phyloP scores from a whole-genome alignment of 352 stramenopile genomes.

The Globisporangium middletonii region DNA sequence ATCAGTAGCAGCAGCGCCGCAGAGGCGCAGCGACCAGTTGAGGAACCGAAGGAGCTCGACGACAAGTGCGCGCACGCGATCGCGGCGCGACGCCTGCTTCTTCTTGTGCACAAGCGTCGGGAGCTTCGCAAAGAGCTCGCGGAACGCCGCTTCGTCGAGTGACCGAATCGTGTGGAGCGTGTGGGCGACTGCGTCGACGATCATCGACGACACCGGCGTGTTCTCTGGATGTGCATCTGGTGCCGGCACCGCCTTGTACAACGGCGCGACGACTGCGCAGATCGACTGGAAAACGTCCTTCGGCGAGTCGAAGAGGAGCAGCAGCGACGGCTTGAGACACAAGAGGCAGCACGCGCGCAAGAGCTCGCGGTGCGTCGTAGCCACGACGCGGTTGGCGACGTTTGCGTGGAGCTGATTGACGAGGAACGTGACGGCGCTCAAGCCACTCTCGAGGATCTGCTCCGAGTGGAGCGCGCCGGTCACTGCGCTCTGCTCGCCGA shows the following conservation, averaged over 20 bases:
- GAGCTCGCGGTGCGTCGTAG: conserved; percentile 16
- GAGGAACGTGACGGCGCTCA: conserved; percentile 32
- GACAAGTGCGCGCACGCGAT: conserved; percentile 34
- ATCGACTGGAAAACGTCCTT: conserved; percentile 37
- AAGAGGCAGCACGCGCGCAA: conserved; percentile 28
- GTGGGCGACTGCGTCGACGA: conserved; percentile 25
- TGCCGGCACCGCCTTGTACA: neutral
- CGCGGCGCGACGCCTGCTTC: conserved; percentile 30
- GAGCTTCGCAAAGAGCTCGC: conserved; percentile 24
- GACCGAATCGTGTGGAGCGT: conserved; percentile 32
- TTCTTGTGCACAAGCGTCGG: conserved; percentile 33
- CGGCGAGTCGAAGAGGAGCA: conserved; percentile 55
- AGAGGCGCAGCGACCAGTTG: conserved; percentile 17
- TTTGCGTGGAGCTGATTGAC: conserved; percentile 22
- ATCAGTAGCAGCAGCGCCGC: neutral
- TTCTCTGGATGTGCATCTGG: neutral
- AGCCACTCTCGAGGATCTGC: conserved; percentile 25
- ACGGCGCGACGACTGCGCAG: conserved; percentile 3
- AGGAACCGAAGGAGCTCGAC: conserved; percentile 37
- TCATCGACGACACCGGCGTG: conserved; percentile 10
- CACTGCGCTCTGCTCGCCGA: conserved; percentile 14
- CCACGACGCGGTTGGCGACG: conserved; percentile 8
- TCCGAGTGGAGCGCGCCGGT: conserved; percentile 17
- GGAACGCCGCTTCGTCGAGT: conserved; percentile 25
- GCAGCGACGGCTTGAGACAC: conserved; percentile 39